Evolutionary conservation across 257 asterid species (phyloP), one percentile per base, ranked within the genome.

Genomic region (Lithospermum erythrorhizon): DNA sequence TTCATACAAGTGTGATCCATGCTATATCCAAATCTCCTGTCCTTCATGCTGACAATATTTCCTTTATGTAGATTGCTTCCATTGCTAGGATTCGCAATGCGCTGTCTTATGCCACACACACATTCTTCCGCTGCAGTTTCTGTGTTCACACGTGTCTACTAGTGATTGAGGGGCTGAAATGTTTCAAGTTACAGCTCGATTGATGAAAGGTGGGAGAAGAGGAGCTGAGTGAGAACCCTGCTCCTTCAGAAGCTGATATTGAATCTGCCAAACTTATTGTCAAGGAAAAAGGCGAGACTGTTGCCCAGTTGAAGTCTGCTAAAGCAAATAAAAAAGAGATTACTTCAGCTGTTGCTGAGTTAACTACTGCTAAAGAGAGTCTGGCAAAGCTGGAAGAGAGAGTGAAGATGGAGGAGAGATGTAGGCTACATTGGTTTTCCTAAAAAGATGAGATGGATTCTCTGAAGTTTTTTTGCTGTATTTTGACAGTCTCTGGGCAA

Each of bases 141-240:
- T 93, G 19, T 63, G 85, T 93, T 59, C 97, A 93, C 70, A 93
- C 98, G 49, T 93, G 62, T 88, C 98, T 25, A 89, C 98, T 47
- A 93, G 95, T 74, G 98, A 93, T 69, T 93, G 98, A 82, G 98
- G 98, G 62, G 98, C 98, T 21, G 98, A 93, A 83, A 93, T 93
- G 98, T 93, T 93, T 68, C 95, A 93, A 78, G 98, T 89, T 70
- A 88, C 98, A 25, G 82, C 95, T 49, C 48, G 89, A 55, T 48
- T 93, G 90, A 86, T 4, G 98, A 93, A 63, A 88, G 79, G 68
- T 61, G 84, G 62, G 95, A 80, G 82, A 88, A 78, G 79, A 78
- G 79, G 97, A 93, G 18, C 72, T 93, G 70, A 84, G 74, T 66
- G 89, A 82, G 63, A 76, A 67, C 65, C 90, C 90, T 41, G 70